Base-by-base conservation (phyloP, 371 early-diverging fungal genomes). In the Cokeromyces recurvatus region DNA sequence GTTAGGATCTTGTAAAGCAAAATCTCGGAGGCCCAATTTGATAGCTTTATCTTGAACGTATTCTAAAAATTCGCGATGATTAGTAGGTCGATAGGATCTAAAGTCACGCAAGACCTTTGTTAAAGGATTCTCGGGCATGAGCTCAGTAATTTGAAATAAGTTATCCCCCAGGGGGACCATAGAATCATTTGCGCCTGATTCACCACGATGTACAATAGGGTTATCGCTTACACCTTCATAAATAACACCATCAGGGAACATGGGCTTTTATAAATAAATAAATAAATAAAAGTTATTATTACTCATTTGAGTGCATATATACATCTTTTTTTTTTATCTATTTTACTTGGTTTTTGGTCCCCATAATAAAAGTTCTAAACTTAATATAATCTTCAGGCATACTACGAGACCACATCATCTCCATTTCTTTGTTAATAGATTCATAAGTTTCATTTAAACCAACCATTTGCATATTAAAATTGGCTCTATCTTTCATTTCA, bases 331-430 rank as follows among this genome's bases (percentile, higher is more conserved):
- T 36, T 5, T 35, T 38, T 17, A 25, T 20, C n/a, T 5, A n/a
- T 40, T 34, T 34, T 48, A 63, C 67, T 43, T 90, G 89, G 59
- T 85, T 81, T 68, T 89, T 89, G 45, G 84, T 86, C 3, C 92
- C 92, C 84, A 89, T 88, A 57, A 92, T 90, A 61, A 90, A 92
- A 0, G 93, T 91, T 20, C 92, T 75, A 74, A 90, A 92, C 57
- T 86, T 81, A 41, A 78, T 62, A 48, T 92, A 92, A 49, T 86
- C 89, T 1, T 64, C 73, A n/a, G 90, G 81, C 32, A 77, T 51
- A 37, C 79, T 78, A 29, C 80, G 76, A 25, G 70, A 68, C 87
- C 91, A 87, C 82, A 93, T 91, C 43, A 77, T 81, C 35, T 90
- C 86, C 88, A 92, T 83, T 41, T 79, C 79, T 21, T 55, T 59